Conservation (phyloP, 2,329 filamentous ascomycete genomes). For the Trichoderma sp. region DNA sequence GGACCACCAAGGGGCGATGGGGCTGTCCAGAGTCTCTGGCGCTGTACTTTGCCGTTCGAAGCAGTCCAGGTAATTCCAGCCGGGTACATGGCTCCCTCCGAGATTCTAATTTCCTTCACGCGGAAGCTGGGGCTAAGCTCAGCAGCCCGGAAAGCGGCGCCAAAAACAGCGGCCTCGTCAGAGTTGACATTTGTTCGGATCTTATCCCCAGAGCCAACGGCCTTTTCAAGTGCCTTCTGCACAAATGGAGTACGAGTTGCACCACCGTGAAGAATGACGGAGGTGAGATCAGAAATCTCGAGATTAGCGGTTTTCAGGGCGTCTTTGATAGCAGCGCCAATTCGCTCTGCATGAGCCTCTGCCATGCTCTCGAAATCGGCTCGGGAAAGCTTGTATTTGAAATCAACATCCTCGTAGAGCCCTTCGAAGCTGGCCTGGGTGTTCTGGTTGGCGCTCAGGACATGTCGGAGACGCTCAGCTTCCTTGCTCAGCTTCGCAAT, state of each 20-base stretch:
- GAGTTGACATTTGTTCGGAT: constrained; percentile 94
- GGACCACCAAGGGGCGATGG: constrained; percentile 74
- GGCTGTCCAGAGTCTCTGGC: constrained; percentile 82
- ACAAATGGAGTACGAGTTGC: constrained; percentile 91
- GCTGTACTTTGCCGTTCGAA: constrained; percentile 69
- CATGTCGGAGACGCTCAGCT: constrained; percentile 81
- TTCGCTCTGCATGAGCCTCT: constrained; percentile 67
- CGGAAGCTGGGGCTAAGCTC: constrained; percentile 92
- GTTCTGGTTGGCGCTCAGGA: constrained; percentile 90
- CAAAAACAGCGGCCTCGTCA: constrained; percentile 94
- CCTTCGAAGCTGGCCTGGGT: constrained; percentile 82
- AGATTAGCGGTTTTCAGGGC: constrained; percentile 76
- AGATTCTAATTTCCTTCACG: constrained; percentile 91
- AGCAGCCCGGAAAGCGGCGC: constrained; percentile 91
- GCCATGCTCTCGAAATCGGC: constrained; percentile 81
- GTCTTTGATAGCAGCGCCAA: constrained; percentile 70
- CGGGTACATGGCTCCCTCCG: constrained; percentile 75
- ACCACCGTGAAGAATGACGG: constrained; percentile 91
- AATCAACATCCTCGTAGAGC: constrained; percentile 88
- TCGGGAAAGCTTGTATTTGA: constrained; percentile 86
- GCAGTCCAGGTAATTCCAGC: constrained; percentile 75
- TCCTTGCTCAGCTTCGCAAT: constrained; percentile 93
- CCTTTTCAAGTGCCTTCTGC: constrained; percentile 80
- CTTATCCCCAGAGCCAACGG: constrained; percentile 74
- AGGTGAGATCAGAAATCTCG: constrained; percentile 76